phyloP scores from a whole-genome alignment of 2,329 filamentous ascomycete species.

The Dryadomyces quercivorus region DNA sequence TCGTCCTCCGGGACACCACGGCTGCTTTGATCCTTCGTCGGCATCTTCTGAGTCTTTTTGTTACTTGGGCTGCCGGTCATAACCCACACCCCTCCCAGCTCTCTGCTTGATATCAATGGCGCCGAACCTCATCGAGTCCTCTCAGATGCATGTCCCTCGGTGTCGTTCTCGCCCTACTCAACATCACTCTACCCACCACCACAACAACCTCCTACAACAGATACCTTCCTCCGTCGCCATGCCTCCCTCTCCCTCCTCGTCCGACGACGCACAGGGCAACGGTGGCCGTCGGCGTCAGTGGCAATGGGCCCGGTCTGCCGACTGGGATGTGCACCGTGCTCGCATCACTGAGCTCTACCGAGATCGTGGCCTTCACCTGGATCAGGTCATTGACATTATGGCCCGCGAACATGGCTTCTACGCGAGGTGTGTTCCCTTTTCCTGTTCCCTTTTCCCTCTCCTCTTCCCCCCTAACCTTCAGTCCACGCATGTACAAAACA shows the following conservation, averaged over 20 bases:
- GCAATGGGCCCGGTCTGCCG: conserved; percentile 11
- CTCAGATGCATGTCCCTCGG: neutral
- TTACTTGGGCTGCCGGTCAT: neutral
- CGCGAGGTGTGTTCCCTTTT: conserved; percentile 13
- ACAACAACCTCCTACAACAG: neutral
- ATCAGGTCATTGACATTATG: conserved; percentile 18
- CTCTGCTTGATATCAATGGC: neutral
- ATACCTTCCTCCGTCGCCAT: neutral
- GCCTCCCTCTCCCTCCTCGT: conserved; percentile 3
- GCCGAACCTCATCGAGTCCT: neutral
- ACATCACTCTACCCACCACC: neutral
- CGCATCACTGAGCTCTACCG: conserved; percentile 18
- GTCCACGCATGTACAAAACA: conserved; percentile 22
- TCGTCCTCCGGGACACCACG: neutral
- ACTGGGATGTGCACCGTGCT: conserved; percentile 16
- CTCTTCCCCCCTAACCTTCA: conserved; percentile 2
- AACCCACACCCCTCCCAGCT: neutral
- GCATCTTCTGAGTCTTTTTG: neutral
- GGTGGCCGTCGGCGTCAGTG: conserved; percentile 4
- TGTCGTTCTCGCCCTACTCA: neutral
- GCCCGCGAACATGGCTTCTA: conserved; percentile 13
- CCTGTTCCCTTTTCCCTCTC: neutral
- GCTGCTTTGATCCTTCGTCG: neutral
- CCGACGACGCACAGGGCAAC: neutral
- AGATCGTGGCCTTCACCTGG: conserved; percentile 15